phyloP scores from a whole-genome alignment of 352 stramenopile genomes.

The Globisporangium carolinianum region DNA sequence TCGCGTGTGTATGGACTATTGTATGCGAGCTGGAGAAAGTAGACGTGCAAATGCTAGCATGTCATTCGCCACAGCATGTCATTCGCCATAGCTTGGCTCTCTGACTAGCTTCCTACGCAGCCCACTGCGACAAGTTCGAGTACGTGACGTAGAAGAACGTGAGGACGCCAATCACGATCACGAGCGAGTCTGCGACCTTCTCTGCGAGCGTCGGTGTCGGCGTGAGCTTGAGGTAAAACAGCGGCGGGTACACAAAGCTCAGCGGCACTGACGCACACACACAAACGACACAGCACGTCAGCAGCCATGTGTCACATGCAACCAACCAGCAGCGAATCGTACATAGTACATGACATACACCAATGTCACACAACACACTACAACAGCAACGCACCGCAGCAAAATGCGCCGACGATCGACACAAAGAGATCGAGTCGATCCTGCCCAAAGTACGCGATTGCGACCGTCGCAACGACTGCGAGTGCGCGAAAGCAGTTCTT shows the following conservation, averaged over 20 bases:
- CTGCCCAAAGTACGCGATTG: slow-evolving; percentile 73
- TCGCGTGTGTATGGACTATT: not conserved
- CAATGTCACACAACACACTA: no score
- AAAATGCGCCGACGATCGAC: slow-evolving; percentile 76
- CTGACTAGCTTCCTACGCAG: slow-evolving; percentile 15
- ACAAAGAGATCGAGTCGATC: slow-evolving; percentile 73
- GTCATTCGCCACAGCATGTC: no score
- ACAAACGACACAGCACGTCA: no score
- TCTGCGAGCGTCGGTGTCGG: slow-evolving; percentile 33
- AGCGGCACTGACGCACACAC: slow-evolving; percentile 35
- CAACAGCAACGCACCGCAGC: slow-evolving; percentile 33
- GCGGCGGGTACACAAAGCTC: slow-evolving; percentile 74
- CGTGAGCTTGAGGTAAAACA: slow-evolving; percentile 75
- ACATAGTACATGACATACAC: no score
- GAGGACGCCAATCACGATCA: slow-evolving; percentile 53
- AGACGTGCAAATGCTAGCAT: no score
- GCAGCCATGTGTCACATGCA: no score
- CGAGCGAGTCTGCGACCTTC: slow-evolving; percentile 51
- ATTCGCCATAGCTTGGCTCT: no score
- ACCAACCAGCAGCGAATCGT: no score
- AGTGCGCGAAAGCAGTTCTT: slow-evolving; percentile 72
- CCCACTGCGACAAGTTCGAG: slow-evolving; percentile 69
- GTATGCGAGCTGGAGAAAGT: no score
- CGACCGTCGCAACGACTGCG: slow-evolving; percentile 56
- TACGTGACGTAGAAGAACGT: slow-evolving; percentile 83